These are phyloP conservation scores for Syzygium oleosum DNA, from an alignment of 345 rosid species.

Conservation along the genomic window DNA sequence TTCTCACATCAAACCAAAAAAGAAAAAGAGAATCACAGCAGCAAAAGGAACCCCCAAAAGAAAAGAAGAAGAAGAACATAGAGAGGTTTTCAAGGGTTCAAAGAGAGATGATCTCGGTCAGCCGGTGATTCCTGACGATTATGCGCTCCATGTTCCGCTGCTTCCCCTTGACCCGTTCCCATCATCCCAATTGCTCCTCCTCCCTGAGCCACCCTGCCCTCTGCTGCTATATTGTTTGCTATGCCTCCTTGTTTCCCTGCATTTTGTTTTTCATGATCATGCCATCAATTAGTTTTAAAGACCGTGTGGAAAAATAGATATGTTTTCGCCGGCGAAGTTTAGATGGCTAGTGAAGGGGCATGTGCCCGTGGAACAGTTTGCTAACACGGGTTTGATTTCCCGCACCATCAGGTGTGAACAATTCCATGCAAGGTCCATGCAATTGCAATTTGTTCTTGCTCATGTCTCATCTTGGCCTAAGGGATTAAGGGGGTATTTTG, in stretches of 20 bases:
- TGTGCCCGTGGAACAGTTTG: not conserved
- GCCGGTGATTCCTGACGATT: not conserved
- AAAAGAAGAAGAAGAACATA: not conserved
- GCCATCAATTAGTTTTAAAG: not conserved
- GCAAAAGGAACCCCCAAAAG: not conserved
- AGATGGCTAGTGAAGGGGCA: not conserved
- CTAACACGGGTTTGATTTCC: not conserved
- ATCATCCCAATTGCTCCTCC: not conserved
- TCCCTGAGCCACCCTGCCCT: not conserved
- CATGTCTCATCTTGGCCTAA: not conserved
- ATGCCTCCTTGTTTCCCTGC: not conserved
- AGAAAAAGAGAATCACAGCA: not conserved
- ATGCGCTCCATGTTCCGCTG: not conserved
- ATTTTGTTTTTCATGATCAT: not conserved
- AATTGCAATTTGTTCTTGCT: not conserved
- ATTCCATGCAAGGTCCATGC: not conserved
- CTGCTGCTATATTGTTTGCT: not conserved
- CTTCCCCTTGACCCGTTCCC: not conserved
- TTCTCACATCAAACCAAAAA: not conserved
- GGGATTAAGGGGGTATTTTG: not conserved
- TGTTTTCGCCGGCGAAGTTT: not conserved
- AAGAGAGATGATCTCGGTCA: not conserved
- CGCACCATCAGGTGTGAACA: not conserved
- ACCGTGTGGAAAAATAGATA: not conserved
- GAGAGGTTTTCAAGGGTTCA: not conserved